These are phyloP conservation scores for Phialophora verrucosa DNA, from an alignment of 2,329 filamentous ascomycete species.

Conservation along the genomic window DNA sequence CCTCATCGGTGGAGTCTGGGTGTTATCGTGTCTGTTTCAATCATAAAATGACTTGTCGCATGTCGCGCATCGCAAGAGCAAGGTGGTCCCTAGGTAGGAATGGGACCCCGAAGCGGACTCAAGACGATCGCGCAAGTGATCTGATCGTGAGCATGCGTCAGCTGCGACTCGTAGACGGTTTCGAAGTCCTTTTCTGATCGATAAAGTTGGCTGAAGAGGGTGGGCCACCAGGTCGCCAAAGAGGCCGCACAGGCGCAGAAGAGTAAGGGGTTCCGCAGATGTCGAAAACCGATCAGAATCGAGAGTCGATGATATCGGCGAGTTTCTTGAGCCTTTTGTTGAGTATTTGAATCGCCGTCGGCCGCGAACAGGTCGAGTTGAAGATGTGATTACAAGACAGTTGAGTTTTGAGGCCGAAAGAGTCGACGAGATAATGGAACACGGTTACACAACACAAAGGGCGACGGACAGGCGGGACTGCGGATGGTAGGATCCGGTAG, in stretches of 20 bases:
- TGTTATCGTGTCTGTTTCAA: conserved; percentile 16
- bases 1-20: conserved; percentile 46
- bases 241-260: conserved; percentile 25
- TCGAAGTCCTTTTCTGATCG: conserved; percentile 12
- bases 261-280: conserved; percentile 29
- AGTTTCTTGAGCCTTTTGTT: background rate
- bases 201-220: conserved; percentile 10
- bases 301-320: conserved; percentile 2
- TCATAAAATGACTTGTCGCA: conserved; percentile 34
- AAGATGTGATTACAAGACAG: conserved; percentile 21
- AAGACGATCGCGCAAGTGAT: conserved; percentile 16
- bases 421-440: conserved; percentile 12
- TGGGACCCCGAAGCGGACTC: conserved; percentile 5
- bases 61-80: conserved; percentile 34
- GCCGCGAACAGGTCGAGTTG: conserved; percentile 19
- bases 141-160: background rate
- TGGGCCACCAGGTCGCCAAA: conserved; percentile 18
- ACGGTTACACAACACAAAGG: conserved; percentile 16
- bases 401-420: conserved; percentile 9
- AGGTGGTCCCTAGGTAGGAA: conserved; percentile 10
- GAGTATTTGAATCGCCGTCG: background rate
- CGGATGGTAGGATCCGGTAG: conserved; percentile 9
- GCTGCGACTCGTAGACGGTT: background rate
- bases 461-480: conserved; percentile 4
- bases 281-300: conserved; percentile 2